These are phyloP conservation scores for Nannochloris sp. DNA, from an alignment of 139 green algal species.

Conservation along the genomic window DNA sequence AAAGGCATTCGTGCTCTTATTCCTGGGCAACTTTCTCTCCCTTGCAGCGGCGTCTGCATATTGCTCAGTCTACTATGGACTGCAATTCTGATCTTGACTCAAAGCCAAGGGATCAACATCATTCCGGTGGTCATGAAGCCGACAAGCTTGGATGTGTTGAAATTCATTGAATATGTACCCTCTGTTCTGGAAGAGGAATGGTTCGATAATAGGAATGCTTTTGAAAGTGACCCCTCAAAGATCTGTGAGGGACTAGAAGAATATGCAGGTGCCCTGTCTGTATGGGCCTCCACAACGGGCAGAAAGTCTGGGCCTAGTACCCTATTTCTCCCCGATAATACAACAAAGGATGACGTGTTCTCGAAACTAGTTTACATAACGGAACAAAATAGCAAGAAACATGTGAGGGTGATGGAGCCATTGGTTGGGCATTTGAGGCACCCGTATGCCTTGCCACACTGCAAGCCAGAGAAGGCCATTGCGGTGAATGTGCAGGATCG, in stretches of 20 bases:
- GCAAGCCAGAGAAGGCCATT: background rate
- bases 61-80: background rate
- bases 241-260: background rate
- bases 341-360: background rate
- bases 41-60: background rate
- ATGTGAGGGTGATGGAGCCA: conserved; percentile 1
- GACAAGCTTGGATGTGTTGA: background rate
- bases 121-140: background rate
- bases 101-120: background rate
- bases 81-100: background rate
- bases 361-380: background rate
- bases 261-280: background rate
- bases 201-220: background rate
- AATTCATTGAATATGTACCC: conserved; percentile 1
- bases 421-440: conserved; percentile 7
- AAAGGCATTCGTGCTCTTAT: too few relatives aligned
- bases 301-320: background rate
- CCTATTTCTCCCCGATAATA: background rate
- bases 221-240: background rate
- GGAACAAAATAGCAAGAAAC: background rate
- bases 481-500: conserved; percentile 4
- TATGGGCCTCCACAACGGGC: background rate
- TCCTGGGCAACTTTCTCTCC: too few relatives aligned
- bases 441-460: conserved; percentile 5
- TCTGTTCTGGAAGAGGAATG: background rate